Evolutionary conservation across 495 filamentous ascomycete genomes (phyloP), one percentile per base, ranked within the genome.

Genomic region (Geoglossum glabrum): DNA sequence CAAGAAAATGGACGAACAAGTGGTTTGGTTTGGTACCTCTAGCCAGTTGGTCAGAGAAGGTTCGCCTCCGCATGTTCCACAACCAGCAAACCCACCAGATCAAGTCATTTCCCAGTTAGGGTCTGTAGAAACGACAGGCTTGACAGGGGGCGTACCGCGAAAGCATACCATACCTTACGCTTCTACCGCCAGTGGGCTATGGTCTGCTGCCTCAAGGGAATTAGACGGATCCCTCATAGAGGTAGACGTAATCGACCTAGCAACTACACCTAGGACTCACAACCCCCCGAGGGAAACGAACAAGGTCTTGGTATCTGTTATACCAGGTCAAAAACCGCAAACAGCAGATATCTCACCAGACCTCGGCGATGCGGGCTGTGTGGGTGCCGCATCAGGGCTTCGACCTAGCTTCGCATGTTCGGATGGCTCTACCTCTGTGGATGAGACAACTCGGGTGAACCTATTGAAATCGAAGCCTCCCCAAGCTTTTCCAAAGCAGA

Each of bases 21-120:
- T 90, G 60, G 82, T 95, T 60, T 69, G 95, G 1, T 97, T 97
- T 67, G 90, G 90, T 17, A 95, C 88, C 0, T 93, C 85, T 19
- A 95, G 90, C 68, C 90, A 97, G 67, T 71, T 97, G 19, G 85
- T 84, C 51, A 73, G 74, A 56, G 84, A 45, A 45, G 87, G 38
- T 19, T 45, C n/a, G 40, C 40, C n/a, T 19, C 5, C 40, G 3
- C 40, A 5, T 45, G 40, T 19, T 45, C 11, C 17, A 8, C 49
- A 3, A 25, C 17, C 10, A n/a, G 6, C 21, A 31, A n/a, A 3
- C 6, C 27, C 50, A n/a, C n/a, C n/a, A 21, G 50, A 28, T 3
- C 50, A n/a, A 8, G 50, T 28, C 15, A 21, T 19, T 4, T 21
- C 10, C 40, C 40, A 1, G 40, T 21, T 10, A 13, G 40, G 23